Evolutionary conservation across 148 eudicot species (phyloP).

Genomic region (Chenopodium formosanum): DNA sequence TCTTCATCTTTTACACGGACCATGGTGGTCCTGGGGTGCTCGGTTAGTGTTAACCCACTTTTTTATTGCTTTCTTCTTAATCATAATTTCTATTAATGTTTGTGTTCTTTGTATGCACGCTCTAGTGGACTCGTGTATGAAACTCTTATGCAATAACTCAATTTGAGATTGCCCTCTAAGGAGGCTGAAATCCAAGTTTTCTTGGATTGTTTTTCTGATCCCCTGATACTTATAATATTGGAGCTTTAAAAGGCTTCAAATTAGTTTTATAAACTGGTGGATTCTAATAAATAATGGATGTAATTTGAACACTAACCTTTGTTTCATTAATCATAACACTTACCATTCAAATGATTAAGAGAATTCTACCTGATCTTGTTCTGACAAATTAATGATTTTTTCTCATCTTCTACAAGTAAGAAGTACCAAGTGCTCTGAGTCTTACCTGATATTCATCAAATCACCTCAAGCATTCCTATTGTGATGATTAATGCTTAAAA

Average conservation of each 20-base stretch:
- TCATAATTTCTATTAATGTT: neutral
- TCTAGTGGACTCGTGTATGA: neutral
- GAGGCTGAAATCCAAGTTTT: neutral
- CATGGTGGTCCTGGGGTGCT: constrained; percentile 54
- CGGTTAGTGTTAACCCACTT: constrained; percentile 26
- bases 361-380: too few relatives aligned
- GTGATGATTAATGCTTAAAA: too few relatives aligned
- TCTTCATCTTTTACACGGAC: constrained; percentile 41
- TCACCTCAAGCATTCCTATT: too few relatives aligned
- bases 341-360: too few relatives aligned
- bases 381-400: too few relatives aligned
- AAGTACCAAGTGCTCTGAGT: too few relatives aligned
- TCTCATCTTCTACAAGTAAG: too few relatives aligned
- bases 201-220: neutral
- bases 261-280: neutral
- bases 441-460: too few relatives aligned
- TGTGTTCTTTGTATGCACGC: neutral
- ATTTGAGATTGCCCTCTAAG: neutral
- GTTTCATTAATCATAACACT: too few relatives aligned
- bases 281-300: neutral
- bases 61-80: neutral
- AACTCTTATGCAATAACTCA: neutral
- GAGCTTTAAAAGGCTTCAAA: neutral
- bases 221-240: neutral
- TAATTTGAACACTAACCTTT: too few relatives aligned